These are phyloP conservation scores for Fusarium sp. DNA, from an alignment of 2,329 filamentous ascomycete species.

Conservation along the genomic window DNA sequence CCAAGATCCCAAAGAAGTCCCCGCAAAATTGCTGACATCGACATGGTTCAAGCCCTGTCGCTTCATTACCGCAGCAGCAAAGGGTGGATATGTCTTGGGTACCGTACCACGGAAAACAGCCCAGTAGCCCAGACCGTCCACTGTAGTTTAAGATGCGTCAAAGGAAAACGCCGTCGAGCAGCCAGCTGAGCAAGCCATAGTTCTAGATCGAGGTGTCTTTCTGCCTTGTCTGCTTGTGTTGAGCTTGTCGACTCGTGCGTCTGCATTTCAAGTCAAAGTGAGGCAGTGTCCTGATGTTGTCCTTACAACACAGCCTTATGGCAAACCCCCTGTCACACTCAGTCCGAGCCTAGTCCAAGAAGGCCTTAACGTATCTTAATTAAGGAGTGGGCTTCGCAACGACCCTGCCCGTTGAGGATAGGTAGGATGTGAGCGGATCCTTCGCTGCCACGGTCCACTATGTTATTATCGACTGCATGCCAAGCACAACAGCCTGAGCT, in stretches of 20 bases:
- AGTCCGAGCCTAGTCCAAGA: neutral
- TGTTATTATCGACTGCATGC: neutral
- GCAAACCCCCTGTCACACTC: neutral
- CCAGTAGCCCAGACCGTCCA: neutral
- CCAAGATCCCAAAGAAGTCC: neutral
- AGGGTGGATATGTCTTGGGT: neutral
- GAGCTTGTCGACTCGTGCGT: neutral
- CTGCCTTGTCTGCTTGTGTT: neutral
- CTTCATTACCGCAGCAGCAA: neutral
- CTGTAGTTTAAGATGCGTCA: neutral
- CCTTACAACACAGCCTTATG: conserved; percentile 20
- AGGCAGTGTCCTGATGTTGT: neutral
- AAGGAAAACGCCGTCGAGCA: neutral
- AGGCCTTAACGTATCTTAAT: neutral
- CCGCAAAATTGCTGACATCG: conserved; percentile 7
- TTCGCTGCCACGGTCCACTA: neutral
- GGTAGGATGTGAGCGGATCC: neutral
- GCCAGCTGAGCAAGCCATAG: neutral
- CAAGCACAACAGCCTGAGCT: neutral
- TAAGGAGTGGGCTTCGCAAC: neutral
- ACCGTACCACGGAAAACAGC: neutral
- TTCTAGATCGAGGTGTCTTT: neutral
- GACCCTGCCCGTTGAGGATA: neutral
- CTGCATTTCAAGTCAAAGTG: neutral
- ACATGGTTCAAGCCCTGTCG: conserved; percentile 2